phyloP scores from a whole-genome alignment of 305 asterid species.

The Rubia occidens region DNA sequence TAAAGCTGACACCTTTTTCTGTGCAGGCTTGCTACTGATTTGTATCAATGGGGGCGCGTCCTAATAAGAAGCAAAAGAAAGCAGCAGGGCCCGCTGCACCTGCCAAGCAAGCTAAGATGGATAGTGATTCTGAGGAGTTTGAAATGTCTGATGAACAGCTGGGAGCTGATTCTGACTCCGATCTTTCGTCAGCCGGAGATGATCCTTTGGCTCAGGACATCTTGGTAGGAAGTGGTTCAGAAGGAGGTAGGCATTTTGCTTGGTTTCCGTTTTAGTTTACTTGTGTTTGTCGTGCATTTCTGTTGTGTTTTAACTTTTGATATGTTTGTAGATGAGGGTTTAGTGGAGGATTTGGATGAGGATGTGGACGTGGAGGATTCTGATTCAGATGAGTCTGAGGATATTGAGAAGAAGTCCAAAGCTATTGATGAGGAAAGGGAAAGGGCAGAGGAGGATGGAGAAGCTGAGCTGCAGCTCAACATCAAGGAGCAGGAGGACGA shows the following conservation, averaged over 20 bases:
- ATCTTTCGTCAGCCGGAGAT: slow-evolving; percentile 61
- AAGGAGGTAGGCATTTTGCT: slow-evolving; percentile 39
- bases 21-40: neutral
- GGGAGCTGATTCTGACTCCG: slow-evolving; percentile 44
- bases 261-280: slow-evolving; percentile 9
- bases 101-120: slow-evolving; percentile 30
- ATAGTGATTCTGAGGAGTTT: slow-evolving; percentile 37
- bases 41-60: slow-evolving; percentile 21
- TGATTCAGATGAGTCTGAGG: slow-evolving; percentile 46
- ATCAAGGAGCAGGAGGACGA: slow-evolving; percentile 69
- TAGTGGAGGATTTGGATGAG: slow-evolving; percentile 28
- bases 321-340: slow-evolving; percentile 25
- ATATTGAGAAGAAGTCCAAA: slow-evolving; percentile 48
- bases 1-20: slow-evolving; percentile 3
- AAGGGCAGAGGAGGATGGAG: slow-evolving; percentile 38
- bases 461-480: slow-evolving; percentile 47
- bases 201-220: slow-evolving; percentile 60
- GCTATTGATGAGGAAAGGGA: slow-evolving; percentile 44
- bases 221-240: slow-evolving; percentile 43
- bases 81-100: slow-evolving; percentile 15
- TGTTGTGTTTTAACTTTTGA: neutral
- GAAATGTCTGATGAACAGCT: slow-evolving; percentile 34
- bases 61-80: slow-evolving; percentile 60
- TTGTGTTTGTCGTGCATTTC: slow-evolving; percentile 3
- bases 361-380: slow-evolving; percentile 48